Percentiles rank a stretch among this genome's conserved stretches.
These are phyloP conservation scores for Chaetomium strumarium DNA, from an alignment of 2,329 filamentous ascomycete species.

Conservation along the genomic window DNA sequence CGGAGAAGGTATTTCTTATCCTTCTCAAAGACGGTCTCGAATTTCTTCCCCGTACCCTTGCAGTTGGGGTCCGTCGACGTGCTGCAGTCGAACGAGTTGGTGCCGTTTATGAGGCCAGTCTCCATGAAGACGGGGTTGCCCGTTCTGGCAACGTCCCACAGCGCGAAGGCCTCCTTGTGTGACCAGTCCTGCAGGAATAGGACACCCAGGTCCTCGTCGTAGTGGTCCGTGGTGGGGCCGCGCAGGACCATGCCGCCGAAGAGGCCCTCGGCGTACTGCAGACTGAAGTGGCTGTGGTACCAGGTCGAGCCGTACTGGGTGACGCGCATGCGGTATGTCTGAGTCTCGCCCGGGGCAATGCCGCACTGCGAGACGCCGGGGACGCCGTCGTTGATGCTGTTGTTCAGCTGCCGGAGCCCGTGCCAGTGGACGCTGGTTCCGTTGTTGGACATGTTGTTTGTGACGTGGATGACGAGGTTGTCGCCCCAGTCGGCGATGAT, in stretches of 20 bases:
- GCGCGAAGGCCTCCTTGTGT: slow-evolving; percentile 29
- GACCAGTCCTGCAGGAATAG: slow-evolving; percentile 48
- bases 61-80: slow-evolving; percentile 26
- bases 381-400: slow-evolving; percentile 40
- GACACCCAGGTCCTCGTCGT: slow-evolving; percentile 48
- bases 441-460: slow-evolving; percentile 26
- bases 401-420: slow-evolving; percentile 40
- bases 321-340: slow-evolving; percentile 33
- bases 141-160: slow-evolving; percentile 23
- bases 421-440: slow-evolving; percentile 43
- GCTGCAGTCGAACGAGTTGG: slow-evolving; percentile 33
- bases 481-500: slow-evolving; percentile 23
- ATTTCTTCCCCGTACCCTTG: slow-evolving; percentile 24
- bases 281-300: slow-evolving; percentile 48
- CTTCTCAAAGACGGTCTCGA: slow-evolving; percentile 30
- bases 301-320: slow-evolving; percentile 35
- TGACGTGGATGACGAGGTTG: slow-evolving; percentile 22
- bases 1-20: slow-evolving; percentile 43
- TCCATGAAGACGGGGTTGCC: slow-evolving; percentile 24
- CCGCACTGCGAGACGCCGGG: slow-evolving; percentile 41
- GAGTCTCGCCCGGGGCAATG: slow-evolving; percentile 30
- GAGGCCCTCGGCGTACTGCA: slow-evolving; percentile 48
- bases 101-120: slow-evolving; percentile 37
- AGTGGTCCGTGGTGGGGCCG: slow-evolving; percentile 43
- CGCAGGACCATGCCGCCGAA: slow-evolving; percentile 46